These are phyloP conservation scores for Irpex rosettiformis DNA, from an alignment of 1,284 basidiomycete genomes.

Conservation along the genomic window DNA sequence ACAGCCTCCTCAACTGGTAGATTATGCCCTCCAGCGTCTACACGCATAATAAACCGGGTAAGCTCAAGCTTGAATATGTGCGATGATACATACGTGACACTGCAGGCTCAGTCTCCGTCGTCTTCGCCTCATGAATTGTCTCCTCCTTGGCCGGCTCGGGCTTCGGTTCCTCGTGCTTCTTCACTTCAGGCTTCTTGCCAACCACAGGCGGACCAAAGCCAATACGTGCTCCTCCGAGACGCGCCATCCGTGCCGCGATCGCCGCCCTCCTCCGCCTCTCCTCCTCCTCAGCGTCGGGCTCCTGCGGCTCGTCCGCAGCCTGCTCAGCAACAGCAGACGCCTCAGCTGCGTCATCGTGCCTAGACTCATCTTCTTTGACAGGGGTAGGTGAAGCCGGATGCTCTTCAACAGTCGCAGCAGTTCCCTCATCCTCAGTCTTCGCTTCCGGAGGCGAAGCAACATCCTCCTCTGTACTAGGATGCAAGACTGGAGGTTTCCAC, in stretches of 20 bases:
- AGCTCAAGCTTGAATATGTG: background rate
- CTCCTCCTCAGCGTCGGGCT: slow-evolving; percentile 68
- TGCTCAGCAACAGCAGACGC: slow-evolving; percentile 23
- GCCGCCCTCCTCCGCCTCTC: slow-evolving; percentile 76
- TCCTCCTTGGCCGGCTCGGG: slow-evolving; percentile 14
- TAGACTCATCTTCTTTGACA: slow-evolving; percentile 32
- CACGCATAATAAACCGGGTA: background rate
- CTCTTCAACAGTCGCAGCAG: background rate
- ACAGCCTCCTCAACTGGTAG: background rate
- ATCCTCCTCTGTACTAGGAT: slow-evolving; percentile 25
- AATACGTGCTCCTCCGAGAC: slow-evolving; percentile 80
- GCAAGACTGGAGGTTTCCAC: slow-evolving; percentile 63
- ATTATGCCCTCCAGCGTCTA: background rate
- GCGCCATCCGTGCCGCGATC: slow-evolving; percentile 87
- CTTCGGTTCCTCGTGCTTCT: slow-evolving; percentile 32
- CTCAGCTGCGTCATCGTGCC: slow-evolving; percentile 28
- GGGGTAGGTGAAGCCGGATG: background rate
- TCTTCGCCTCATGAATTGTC: slow-evolving; percentile 12
- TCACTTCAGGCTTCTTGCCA: slow-evolving; percentile 46
- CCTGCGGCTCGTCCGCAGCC: slow-evolving; percentile 34
- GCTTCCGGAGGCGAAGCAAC: slow-evolving; percentile 40
- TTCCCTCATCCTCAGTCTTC: slow-evolving; percentile 19
- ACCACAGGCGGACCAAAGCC: slow-evolving; percentile 75
- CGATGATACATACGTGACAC: background rate
- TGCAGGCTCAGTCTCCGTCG: slow-evolving; percentile 11